Conservation (phyloP, 331 rosid species). For the Acacia pycnantha region DNA sequence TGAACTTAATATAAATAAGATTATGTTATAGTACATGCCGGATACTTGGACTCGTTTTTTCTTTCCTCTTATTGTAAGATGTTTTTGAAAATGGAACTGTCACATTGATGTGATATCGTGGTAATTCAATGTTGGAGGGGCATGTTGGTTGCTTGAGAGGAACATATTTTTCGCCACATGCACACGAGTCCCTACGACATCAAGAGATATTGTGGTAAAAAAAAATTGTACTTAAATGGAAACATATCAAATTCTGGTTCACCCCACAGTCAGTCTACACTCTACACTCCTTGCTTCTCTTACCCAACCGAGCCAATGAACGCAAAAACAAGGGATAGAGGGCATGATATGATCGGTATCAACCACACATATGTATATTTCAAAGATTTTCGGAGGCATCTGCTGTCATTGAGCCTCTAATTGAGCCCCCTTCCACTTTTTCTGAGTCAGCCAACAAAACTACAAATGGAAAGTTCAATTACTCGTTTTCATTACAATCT, state of each 20-base stretch:
- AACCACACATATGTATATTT: background rate
- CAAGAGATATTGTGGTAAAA: background rate
- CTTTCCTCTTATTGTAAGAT: too few relatives aligned
- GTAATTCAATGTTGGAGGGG: too few relatives aligned
- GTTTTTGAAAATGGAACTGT: too few relatives aligned
- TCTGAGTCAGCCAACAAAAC: constrained; percentile 23
- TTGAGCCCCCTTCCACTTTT: background rate
- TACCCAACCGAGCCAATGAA: background rate
- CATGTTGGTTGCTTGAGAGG: too few relatives aligned
- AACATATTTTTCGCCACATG: too few relatives aligned
- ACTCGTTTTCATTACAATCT: constrained; percentile 60
- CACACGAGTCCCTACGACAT: too few relatives aligned
- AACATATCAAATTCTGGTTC: background rate
- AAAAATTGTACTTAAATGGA: background rate
- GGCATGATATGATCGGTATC: background rate
- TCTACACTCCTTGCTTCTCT: background rate
- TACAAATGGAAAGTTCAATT: constrained; percentile 38
- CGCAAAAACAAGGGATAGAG: background rate
- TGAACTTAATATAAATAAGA: background rate
- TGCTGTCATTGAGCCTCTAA: background rate
- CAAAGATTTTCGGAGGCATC: background rate
- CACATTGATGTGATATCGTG: too few relatives aligned
- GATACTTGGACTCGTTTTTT: too few relatives aligned
- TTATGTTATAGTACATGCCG: background rate
- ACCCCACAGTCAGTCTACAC: background rate